Percentiles rank a stretch among this genome's conserved stretches.
Evolutionary conservation across 192 early-diverging fungal genomes (phyloP).

Genomic region (Coemansia sp.): DNA sequence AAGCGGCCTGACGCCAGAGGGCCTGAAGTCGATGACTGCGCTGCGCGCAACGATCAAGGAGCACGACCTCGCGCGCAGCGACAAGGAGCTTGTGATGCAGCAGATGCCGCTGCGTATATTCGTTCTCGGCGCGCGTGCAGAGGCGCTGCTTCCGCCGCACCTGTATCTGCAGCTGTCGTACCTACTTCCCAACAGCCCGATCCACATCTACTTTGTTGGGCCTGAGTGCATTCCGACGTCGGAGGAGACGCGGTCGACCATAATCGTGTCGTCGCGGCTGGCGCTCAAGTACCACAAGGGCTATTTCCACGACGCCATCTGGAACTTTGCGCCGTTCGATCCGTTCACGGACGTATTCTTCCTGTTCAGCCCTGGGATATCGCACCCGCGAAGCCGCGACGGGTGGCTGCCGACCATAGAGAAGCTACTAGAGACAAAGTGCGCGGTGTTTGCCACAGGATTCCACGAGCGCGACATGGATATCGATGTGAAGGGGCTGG

Average conservation of each 20-base stretch:
- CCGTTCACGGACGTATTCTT: conserved; percentile 79
- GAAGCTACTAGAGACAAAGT: conserved; percentile 71
- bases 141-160: conserved; percentile 71
- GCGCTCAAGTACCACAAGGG: conserved; percentile 67
- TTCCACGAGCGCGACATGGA: conserved; percentile 70
- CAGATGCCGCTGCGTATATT: conserved; percentile 66
- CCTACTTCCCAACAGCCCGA: conserved; percentile 67
- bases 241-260: conserved; percentile 56
- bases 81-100: conserved; percentile 55
- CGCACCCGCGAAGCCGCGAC: conserved; percentile 59
- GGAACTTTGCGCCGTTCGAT: conserved; percentile 66
- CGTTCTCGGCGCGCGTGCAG: conserved; percentile 70
- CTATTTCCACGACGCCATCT: conserved; percentile 62
- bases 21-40: conserved; percentile 69
- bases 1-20: conserved; percentile 68
- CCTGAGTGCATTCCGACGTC: conserved; percentile 64
- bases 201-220: conserved; percentile 80
- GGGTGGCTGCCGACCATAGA: conserved; percentile 68
- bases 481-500: conserved; percentile 59
- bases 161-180: conserved; percentile 72
- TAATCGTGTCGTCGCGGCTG: conserved; percentile 57
- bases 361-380: conserved; percentile 74
- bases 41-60: conserved; percentile 55
- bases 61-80: conserved; percentile 53
- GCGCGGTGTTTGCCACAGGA: conserved; percentile 74